A percentile compares a stretch with the other conserved stretches of the same genome.
Evolutionary conservation across 1,139 yeast species (phyloP).

Genomic region (Suhomyces ambrosiae): DNA sequence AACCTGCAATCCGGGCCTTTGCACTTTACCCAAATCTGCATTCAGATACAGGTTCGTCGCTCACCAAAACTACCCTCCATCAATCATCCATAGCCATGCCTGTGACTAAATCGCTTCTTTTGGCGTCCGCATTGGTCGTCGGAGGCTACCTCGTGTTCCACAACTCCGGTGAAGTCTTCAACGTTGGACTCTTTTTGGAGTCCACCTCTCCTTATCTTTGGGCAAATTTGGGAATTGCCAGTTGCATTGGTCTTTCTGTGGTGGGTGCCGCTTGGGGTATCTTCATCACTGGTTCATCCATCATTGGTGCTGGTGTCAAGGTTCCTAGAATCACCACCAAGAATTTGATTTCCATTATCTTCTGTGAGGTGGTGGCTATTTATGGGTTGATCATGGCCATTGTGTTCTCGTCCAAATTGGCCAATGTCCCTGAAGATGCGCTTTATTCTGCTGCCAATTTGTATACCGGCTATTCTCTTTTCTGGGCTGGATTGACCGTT

Average conservation of each 20-base stretch:
- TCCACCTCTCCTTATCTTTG: slow-evolving; percentile 94
- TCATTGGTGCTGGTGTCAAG: slow-evolving; percentile 96
- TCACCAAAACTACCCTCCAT: slow-evolving; percentile 3
- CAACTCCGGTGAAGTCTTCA: slow-evolving; percentile 88
- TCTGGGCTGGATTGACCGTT: slow-evolving; percentile 98
- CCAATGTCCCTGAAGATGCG: slow-evolving; percentile 63
- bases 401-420: slow-evolving; percentile 88
- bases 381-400: slow-evolving; percentile 98
- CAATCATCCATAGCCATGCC: slow-evolving; percentile 18
- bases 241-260: slow-evolving; percentile 91
- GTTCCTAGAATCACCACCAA: slow-evolving; percentile 97
- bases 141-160: slow-evolving; percentile 80
- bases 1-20: slow-evolving; percentile 1
- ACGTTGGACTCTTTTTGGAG: slow-evolving; percentile 84
- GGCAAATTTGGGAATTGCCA: slow-evolving; percentile 91
- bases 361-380: slow-evolving; percentile 99
- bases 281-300: slow-evolving; percentile 91
- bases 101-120: slow-evolving; percentile 26
- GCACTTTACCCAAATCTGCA: neutral
- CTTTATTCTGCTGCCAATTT: slow-evolving; percentile 80
- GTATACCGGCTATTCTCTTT: slow-evolving; percentile 90
- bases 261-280: slow-evolving; percentile 99
- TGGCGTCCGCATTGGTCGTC: slow-evolving; percentile 37
- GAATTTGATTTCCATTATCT: slow-evolving; percentile 92
- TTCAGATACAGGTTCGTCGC: no score